Conservation (phyloP, 192 early-diverging fungal species). For the Coemansia sp. region DNA sequence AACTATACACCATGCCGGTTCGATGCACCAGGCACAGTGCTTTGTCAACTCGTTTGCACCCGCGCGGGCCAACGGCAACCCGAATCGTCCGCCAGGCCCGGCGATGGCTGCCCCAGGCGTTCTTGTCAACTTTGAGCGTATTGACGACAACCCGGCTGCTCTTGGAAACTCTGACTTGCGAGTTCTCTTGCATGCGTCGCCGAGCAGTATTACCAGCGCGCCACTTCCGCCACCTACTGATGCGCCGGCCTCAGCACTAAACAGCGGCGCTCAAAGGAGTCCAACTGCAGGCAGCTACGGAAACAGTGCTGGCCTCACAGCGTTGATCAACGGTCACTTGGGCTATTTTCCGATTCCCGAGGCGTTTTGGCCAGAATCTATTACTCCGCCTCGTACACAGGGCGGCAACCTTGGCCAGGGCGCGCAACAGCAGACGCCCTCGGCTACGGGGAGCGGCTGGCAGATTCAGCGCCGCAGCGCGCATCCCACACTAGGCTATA, state of each 20-base stretch:
- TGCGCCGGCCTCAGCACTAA: background rate
- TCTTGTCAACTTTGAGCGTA: slow-evolving; percentile 61
- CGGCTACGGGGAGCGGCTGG: slow-evolving; percentile 13
- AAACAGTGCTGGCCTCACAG: slow-evolving; percentile 35
- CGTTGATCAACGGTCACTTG: slow-evolving; percentile 37
- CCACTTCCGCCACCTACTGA: slow-evolving; percentile 38
- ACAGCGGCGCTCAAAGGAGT: slow-evolving; percentile 17
- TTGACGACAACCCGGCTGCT: slow-evolving; percentile 47
- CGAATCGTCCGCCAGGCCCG: slow-evolving; percentile 16
- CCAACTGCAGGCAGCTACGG: slow-evolving; percentile 6
- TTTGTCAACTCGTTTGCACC: slow-evolving; percentile 59
- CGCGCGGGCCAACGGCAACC: slow-evolving; percentile 5
- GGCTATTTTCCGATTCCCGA: slow-evolving; percentile 74
- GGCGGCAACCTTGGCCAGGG: background rate
- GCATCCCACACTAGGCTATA: slow-evolving; percentile 61
- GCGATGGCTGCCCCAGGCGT: slow-evolving; percentile 48
- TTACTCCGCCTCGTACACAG: slow-evolving; percentile 13
- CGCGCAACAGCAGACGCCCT: background rate
- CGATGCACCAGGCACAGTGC: slow-evolving; percentile 56
- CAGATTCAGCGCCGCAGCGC: slow-evolving; percentile 53
- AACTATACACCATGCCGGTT: slow-evolving; percentile 48
- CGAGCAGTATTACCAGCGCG: slow-evolving; percentile 28
- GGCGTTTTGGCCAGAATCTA: slow-evolving; percentile 61
- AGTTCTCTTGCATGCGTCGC: slow-evolving; percentile 31
- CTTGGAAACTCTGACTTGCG: slow-evolving; percentile 37